Evolutionary conservation across 179 eudicot species (phyloP).

Genomic region (Dionaea muscipula): DNA sequence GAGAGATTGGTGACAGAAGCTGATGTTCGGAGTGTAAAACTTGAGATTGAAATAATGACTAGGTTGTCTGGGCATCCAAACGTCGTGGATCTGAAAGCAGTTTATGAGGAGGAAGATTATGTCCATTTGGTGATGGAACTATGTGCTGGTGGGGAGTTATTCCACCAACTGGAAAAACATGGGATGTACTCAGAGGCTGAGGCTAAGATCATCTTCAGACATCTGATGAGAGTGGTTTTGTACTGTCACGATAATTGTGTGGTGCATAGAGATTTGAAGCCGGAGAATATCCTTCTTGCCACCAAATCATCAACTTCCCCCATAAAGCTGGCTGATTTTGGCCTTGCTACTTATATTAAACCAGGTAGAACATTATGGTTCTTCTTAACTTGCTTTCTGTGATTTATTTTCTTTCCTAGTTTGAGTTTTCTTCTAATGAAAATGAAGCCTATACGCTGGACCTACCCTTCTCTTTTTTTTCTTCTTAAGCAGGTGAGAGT

Average conservation of each 20-base stretch:
- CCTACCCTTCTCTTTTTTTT: not conserved
- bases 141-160: slow-evolving; percentile 78
- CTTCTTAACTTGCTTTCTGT: not conserved
- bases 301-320: slow-evolving; percentile 64
- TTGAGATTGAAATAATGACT: slow-evolving; percentile 72
- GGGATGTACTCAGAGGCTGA: slow-evolving; percentile 52
- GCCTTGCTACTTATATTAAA: slow-evolving; percentile 73
- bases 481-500: slow-evolving; percentile 38
- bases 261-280: slow-evolving; percentile 87
- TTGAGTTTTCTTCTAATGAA: too few species aligned
- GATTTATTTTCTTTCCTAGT: not conserved
- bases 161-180: slow-evolving; percentile 51
- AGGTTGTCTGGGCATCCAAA: slow-evolving; percentile 61
- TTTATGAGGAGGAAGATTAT: slow-evolving; percentile 63
- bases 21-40: slow-evolving; percentile 58
- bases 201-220: slow-evolving; percentile 52
- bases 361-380: slow-evolving; percentile 37
- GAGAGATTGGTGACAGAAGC: slow-evolving; percentile 51
- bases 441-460: too few species aligned
- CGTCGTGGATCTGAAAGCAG: slow-evolving; percentile 71
- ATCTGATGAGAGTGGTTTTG: slow-evolving; percentile 63
- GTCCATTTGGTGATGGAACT: slow-evolving; percentile 81
- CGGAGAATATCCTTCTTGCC: slow-evolving; percentile 67
- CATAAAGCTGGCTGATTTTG: slow-evolving; percentile 82
- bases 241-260: slow-evolving; percentile 76